These are phyloP conservation scores for Pleurotus sapidus DNA, from an alignment of 768 basidiomycete genomes.

Conservation along the genomic window DNA sequence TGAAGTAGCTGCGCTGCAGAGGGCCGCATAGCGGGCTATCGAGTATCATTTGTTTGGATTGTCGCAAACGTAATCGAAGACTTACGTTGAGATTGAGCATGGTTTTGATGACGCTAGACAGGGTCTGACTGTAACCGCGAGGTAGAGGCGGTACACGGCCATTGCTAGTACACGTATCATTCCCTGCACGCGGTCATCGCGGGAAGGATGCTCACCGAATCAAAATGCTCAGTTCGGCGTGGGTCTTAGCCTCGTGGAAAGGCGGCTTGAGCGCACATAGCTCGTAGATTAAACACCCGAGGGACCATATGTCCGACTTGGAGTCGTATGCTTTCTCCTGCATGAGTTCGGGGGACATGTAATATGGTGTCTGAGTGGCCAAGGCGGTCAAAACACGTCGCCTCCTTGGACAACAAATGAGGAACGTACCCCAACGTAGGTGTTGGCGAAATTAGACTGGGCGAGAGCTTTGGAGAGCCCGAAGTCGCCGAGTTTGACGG, in stretches of 20 bases:
- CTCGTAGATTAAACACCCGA: constrained; percentile 96
- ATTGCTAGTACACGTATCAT: constrained; percentile 41
- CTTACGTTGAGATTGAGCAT: constrained; percentile 84
- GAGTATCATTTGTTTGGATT: neutral
- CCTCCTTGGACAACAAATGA: too few relatives aligned
- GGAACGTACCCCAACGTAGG: constrained; percentile 88
- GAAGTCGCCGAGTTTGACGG: constrained; percentile 97
- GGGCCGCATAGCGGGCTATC: constrained; percentile 82
- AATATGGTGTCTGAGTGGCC: constrained; percentile 83
- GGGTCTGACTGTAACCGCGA: constrained; percentile 71
- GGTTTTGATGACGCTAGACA: constrained; percentile 74
- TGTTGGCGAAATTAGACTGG: constrained; percentile 87
- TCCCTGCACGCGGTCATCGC: neutral
- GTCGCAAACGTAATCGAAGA: neutral
- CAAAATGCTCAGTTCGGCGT: constrained; percentile 77
- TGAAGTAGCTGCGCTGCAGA: constrained; percentile 79
- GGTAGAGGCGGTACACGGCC: constrained; percentile 92
- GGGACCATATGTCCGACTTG: constrained; percentile 98
- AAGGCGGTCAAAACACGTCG: neutral
- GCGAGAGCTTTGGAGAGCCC: constrained; percentile 91
- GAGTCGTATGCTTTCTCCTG: constrained; percentile 97
- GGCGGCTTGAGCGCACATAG: constrained; percentile 92
- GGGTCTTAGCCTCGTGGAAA: constrained; percentile 91
- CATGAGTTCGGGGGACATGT: constrained; percentile 99
- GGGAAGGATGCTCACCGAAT: constrained; percentile 53